phyloP scores from a whole-genome alignment of 176 grass and related monocot genomes.

The Rhynchospora breviuscula region DNA sequence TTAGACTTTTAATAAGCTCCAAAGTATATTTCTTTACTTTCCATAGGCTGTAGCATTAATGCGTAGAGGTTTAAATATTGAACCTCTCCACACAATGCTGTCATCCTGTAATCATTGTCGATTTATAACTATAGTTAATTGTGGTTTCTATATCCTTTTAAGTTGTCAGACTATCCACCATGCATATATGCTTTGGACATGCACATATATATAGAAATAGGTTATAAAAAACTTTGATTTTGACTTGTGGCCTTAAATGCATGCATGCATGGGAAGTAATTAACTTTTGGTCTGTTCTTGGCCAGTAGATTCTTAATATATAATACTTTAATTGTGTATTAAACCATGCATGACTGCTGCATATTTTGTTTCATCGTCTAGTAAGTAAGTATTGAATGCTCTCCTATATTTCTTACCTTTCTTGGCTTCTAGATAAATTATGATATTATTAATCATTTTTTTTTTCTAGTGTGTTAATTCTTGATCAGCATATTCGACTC shows the following conservation, averaged over 20 bases:
- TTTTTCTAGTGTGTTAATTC: background rate
- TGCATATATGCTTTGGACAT: conserved; percentile 9
- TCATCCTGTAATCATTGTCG: conserved; percentile 18
- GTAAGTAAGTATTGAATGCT: background rate
- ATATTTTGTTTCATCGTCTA: conserved; percentile 10
- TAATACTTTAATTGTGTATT: conserved; percentile 1
- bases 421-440: background rate
- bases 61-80: conserved; percentile 6
- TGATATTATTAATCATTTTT: background rate
- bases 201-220: background rate
- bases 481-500: background rate
- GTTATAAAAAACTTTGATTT: background rate
- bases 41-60: conserved; percentile 9
- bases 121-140: background rate
- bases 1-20: background rate
- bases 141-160: background rate
- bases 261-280: conserved; percentile 17
- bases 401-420: background rate
- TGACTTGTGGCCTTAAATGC: conserved; percentile 16
- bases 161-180: background rate
- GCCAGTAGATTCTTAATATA: background rate
- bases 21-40: conserved; percentile 12
- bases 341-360: conserved; percentile 7
- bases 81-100: background rate
- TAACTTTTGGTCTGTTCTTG: conserved; percentile 10